A percentile compares a stretch with the other conserved stretches of the same genome.
Conservation (phyloP, 345 rosid species). For the Carallia brachiata region DNA sequence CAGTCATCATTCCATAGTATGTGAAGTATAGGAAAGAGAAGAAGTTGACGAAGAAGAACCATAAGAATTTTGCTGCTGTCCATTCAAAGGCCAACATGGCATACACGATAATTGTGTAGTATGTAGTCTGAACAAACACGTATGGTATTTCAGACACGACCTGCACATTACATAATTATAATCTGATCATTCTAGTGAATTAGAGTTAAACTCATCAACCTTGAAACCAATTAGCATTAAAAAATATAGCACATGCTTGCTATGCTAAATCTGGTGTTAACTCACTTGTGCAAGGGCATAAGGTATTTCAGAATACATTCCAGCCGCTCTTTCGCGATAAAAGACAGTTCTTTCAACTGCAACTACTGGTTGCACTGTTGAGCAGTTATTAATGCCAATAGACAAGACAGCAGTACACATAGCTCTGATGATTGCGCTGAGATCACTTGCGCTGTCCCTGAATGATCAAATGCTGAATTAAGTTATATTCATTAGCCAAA, state of each 20-base stretch:
- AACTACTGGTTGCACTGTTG: constrained; percentile 49
- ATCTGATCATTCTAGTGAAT: neutral
- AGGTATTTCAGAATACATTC: constrained; percentile 55
- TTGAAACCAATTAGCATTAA: too few relatives aligned
- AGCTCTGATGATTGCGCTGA: constrained; percentile 45
- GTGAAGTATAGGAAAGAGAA: constrained; percentile 92
- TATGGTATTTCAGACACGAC: constrained; percentile 71
- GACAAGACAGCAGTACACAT: constrained; percentile 44
- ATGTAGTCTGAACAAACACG: constrained; percentile 58
- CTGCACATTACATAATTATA: constrained; percentile 36
- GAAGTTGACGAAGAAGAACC: constrained; percentile 81
- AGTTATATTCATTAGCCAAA: neutral
- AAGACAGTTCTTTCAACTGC: constrained; percentile 57
- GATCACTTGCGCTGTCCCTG: constrained; percentile 40
- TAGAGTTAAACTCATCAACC: neutral
- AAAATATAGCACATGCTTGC: too few relatives aligned
- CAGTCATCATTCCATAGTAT: constrained; percentile 94
- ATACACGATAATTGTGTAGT: constrained; percentile 61
- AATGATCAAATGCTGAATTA: neutral
- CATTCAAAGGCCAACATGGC: constrained; percentile 78
- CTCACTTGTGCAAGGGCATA: constrained; percentile 60
- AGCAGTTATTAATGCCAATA: constrained; percentile 47
- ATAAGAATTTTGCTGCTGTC: constrained; percentile 64
- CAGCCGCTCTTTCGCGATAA: constrained; percentile 59
- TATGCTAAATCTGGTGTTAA: neutral